Percentiles rank a stretch among this genome's conserved stretches.
Evolutionary conservation across 768 basidiomycete genomes (phyloP).

Genomic region (Cyclocybe aegerita): DNA sequence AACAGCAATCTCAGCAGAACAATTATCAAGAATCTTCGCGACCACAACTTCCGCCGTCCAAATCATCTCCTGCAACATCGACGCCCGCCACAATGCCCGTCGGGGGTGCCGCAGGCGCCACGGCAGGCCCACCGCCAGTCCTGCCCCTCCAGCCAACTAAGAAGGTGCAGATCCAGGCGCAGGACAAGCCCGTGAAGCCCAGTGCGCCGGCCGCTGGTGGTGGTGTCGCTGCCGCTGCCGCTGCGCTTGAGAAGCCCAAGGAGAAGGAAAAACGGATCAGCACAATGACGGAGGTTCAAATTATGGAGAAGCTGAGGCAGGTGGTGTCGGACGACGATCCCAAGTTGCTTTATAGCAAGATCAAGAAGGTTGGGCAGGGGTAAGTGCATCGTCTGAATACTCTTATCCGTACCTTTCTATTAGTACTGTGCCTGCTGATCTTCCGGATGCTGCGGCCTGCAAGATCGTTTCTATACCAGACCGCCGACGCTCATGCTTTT

Average conservation of each 20-base stretch:
- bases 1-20: constrained; percentile 27
- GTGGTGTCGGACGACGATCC: constrained; percentile 90
- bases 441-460: constrained; percentile 11
- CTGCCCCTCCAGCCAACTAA: constrained; percentile 77
- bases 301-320: constrained; percentile 93
- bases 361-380: constrained; percentile 99
- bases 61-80: constrained; percentile 46
- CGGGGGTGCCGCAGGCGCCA: constrained; percentile 46
- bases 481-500: constrained; percentile 2
- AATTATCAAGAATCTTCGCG: constrained; percentile 27
- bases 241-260: constrained; percentile 74
- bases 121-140: constrained; percentile 57
- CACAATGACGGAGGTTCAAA: constrained; percentile 96
- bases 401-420: not conserved
- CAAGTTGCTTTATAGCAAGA: constrained; percentile 88
- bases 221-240: constrained; percentile 60
- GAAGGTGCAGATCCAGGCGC: constrained; percentile 63
- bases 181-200: constrained; percentile 45
- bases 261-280: constrained; percentile 91
- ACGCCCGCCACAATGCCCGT: constrained; percentile 45
- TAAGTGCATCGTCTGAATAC: constrained; percentile 39
- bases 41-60: constrained; percentile 38
- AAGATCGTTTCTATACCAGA: too few species aligned
- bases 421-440: not conserved
- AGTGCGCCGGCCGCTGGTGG: constrained; percentile 31